phyloP scores from a whole-genome alignment of 192 early-diverging fungal species.

The Rhizophagus clarus region DNA sequence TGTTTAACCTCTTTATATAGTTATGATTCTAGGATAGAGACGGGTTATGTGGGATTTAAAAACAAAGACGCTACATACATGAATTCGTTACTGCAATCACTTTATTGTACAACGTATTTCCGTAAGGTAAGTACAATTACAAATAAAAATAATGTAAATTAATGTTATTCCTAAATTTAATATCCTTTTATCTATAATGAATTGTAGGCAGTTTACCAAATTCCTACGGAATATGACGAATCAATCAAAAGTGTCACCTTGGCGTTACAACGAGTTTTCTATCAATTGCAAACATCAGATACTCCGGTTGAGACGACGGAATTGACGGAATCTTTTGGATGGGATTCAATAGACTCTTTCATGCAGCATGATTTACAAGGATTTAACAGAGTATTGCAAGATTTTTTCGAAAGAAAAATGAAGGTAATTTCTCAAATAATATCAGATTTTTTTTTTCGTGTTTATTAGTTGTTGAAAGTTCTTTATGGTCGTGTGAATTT shows the following conservation, averaged over 20 bases:
- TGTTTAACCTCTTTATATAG: slow-evolving; percentile 41
- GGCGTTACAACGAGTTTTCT: slow-evolving; percentile 94
- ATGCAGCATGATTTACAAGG: slow-evolving; percentile 99
- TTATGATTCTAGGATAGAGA: slow-evolving; percentile 88
- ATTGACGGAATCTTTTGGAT: slow-evolving; percentile 97
- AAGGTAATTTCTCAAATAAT: slow-evolving; percentile 56
- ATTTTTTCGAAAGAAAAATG: slow-evolving; percentile 97
- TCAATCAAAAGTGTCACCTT: slow-evolving; percentile 85
- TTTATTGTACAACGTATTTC: slow-evolving; percentile 94
- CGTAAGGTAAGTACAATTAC: slow-evolving; percentile 56
- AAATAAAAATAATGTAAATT: background rate
- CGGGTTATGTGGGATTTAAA: slow-evolving; percentile 91
- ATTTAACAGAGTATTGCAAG: slow-evolving; percentile 95
- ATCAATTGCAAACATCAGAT: slow-evolving; percentile 76
- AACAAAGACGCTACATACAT: slow-evolving; percentile 99
- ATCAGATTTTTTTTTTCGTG: background rate
- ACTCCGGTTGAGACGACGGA: slow-evolving; percentile 88
- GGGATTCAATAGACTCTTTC: slow-evolving; percentile 94
- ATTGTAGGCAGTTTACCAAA: slow-evolving; percentile 75
- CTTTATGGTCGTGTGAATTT: background rate
- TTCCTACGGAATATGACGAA: slow-evolving; percentile 89
- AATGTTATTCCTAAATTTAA: background rate
- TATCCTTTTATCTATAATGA: background rate
- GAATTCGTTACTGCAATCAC: slow-evolving; percentile 95
- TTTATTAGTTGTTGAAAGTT: background rate